phyloP scores from a whole-genome alignment of 1,284 basidiomycete genomes.

The Apiotrichum gamsii region DNA sequence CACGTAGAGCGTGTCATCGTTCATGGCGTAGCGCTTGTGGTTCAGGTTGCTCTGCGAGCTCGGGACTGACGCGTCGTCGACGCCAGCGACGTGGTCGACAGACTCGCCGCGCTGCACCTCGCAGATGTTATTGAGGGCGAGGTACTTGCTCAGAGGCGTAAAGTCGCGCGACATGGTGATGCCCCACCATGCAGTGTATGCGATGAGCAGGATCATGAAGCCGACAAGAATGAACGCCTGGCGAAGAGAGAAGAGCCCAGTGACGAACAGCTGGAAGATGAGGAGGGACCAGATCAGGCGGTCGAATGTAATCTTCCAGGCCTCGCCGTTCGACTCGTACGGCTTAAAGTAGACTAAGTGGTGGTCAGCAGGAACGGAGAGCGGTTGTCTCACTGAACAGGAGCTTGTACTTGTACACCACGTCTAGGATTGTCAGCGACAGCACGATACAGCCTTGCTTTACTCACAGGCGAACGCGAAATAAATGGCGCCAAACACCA shows the following conservation, averaged over 20 bases:
- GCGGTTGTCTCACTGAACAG: slow-evolving; percentile 64
- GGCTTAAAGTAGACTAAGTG: slow-evolving; percentile 49
- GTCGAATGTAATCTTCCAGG: slow-evolving; percentile 82
- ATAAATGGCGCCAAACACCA: slow-evolving; percentile 89
- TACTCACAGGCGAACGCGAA: slow-evolving; percentile 71
- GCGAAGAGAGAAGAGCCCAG: slow-evolving; percentile 77
- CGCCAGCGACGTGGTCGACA: slow-evolving; percentile 63
- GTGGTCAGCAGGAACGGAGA: slow-evolving; percentile 9
- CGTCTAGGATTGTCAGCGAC: slow-evolving; percentile 47
- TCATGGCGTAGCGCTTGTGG: slow-evolving; percentile 75
- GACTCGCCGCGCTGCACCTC: slow-evolving; percentile 81
- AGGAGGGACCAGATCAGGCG: slow-evolving; percentile 81
- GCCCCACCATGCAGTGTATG: slow-evolving; percentile 70
- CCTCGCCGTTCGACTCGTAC: slow-evolving; percentile 48
- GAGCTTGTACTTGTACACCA: slow-evolving; percentile 97
- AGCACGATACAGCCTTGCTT: not conserved
- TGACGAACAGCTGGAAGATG: slow-evolving; percentile 85
- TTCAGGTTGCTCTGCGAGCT: slow-evolving; percentile 81
- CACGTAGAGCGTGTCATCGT: slow-evolving; percentile 90
- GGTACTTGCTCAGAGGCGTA: slow-evolving; percentile 70
- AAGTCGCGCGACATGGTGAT: slow-evolving; percentile 67
- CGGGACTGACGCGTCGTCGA: slow-evolving; percentile 68
- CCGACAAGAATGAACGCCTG: slow-evolving; percentile 66
- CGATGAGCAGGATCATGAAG: slow-evolving; percentile 66
- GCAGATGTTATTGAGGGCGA: slow-evolving; percentile 70